Evolutionary conservation across 345 rosid species (phyloP).

Genomic region (Eucalyptus dawsonii): DNA sequence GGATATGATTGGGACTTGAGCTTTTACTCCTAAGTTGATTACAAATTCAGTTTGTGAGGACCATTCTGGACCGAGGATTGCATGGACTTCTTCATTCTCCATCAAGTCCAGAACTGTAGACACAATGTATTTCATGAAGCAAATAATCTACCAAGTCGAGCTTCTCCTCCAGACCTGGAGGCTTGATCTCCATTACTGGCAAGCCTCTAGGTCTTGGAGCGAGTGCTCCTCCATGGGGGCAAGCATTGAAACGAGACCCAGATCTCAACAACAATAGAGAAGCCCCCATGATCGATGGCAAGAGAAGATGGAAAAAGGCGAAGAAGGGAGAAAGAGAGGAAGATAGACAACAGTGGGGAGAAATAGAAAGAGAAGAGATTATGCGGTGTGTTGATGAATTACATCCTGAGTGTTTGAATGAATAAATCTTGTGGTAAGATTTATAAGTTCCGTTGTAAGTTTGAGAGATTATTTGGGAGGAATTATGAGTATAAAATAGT

Average conservation of each 20-base stretch:
- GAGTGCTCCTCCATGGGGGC: neutral
- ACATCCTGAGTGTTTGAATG: neutral
- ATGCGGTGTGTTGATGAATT: neutral
- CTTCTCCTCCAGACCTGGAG: neutral
- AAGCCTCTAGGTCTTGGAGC: neutral
- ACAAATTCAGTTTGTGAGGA: slow-evolving; percentile 19
- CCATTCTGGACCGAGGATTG: slow-evolving; percentile 22
- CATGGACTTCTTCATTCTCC: slow-evolving; percentile 16
- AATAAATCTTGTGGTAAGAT: neutral
- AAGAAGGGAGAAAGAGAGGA: neutral
- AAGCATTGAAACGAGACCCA: neutral
- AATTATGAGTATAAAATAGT: neutral
- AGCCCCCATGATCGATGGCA: neutral
- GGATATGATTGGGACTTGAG: slow-evolving; percentile 22
- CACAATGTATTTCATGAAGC: neutral
- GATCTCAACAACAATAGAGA: neutral
- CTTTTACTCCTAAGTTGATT: slow-evolving; percentile 8
- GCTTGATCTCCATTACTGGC: neutral
- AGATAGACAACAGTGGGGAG: neutral
- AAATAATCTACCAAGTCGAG: neutral
- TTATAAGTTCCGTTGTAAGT: neutral
- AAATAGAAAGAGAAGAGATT: neutral
- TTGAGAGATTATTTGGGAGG: neutral
- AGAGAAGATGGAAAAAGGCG: neutral
- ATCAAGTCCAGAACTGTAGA: slow-evolving; percentile 22